Evolutionary conservation across 164 flowering plant species (phyloP).

Genomic region (Stephania japonica): DNA sequence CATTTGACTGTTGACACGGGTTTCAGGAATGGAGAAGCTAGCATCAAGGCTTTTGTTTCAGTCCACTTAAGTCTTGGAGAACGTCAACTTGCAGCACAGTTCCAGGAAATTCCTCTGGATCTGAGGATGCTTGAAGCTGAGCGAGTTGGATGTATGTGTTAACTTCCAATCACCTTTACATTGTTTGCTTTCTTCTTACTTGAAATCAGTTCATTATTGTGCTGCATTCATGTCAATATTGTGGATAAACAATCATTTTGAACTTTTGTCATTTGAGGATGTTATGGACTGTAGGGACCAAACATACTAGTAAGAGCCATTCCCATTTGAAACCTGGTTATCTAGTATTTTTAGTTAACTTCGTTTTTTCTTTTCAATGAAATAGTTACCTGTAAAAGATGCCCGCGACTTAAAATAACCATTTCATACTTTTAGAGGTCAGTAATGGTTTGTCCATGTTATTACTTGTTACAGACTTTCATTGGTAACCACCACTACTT

Average conservation of each 20-base stretch:
- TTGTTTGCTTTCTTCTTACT: background rate
- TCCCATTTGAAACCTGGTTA: background rate
- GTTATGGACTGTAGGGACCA: background rate
- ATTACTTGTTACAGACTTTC: background rate
- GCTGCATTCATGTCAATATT: background rate
- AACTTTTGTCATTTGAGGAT: background rate
- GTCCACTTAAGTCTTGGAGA: conserved; percentile 73
- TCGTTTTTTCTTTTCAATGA: background rate
- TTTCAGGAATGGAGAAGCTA: conserved; percentile 62
- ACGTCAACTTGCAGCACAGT: conserved; percentile 83
- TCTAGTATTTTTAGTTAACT: background rate
- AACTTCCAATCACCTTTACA: background rate
- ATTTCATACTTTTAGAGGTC: background rate
- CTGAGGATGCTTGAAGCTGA: conserved; percentile 90
- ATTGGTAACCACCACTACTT: no score
- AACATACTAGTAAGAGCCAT: background rate
- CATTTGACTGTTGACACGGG: conserved; percentile 93
- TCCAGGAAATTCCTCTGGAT: conserved; percentile 89
- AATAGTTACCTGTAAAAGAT: background rate
- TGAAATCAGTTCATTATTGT: background rate
- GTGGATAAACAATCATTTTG: background rate
- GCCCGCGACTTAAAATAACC: background rate
- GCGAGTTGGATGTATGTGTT: conserved; percentile 78
- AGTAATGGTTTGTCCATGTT: background rate
- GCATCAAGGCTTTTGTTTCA: conserved; percentile 76